phyloP scores from a whole-genome alignment of 768 basidiomycete genomes.

The Boletus pseudo-olivaceus region DNA sequence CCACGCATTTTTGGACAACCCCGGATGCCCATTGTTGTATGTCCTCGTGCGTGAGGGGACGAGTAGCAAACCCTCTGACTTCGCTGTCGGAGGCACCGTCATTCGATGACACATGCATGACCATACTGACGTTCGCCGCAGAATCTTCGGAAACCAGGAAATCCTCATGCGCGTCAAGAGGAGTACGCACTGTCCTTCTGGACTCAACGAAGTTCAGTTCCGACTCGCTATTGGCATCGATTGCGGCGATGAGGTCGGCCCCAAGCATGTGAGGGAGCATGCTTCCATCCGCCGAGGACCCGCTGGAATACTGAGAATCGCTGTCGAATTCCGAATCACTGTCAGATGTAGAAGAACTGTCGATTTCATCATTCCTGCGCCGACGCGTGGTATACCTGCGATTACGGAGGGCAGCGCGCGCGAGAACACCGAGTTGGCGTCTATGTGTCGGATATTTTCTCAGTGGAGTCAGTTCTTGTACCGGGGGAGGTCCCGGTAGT shows the following conservation, averaged over 20 bases:
- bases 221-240: slow-evolving; percentile 26
- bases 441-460: background rate
- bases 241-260: slow-evolving; percentile 26
- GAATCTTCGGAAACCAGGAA: slow-evolving; percentile 17
- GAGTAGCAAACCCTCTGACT: slow-evolving; percentile 2
- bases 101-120: slow-evolving; percentile 19
- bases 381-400: slow-evolving; percentile 6
- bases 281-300: slow-evolving; percentile 17
- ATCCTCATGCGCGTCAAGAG: slow-evolving; percentile 6
- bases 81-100: slow-evolving; percentile 11
- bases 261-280: slow-evolving; percentile 26
- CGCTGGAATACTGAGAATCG: slow-evolving; percentile 19
- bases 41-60: slow-evolving; percentile 21
- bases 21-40: slow-evolving; percentile 26
- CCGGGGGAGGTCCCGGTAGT: background rate
- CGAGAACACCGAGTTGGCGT: slow-evolving; percentile 16
- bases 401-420: slow-evolving; percentile 21
- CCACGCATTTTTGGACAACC: slow-evolving; percentile 24
- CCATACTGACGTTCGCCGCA: slow-evolving; percentile 17
- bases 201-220: slow-evolving; percentile 12
- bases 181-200: background rate
- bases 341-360: slow-evolving; percentile 12
- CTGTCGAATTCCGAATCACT: slow-evolving; percentile 17
- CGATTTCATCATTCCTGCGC: background rate
- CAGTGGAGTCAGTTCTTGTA: background rate